Base-by-base conservation (phyloP, 176 grass and related monocot genomes). In the Melocanna baccifera region DNA sequence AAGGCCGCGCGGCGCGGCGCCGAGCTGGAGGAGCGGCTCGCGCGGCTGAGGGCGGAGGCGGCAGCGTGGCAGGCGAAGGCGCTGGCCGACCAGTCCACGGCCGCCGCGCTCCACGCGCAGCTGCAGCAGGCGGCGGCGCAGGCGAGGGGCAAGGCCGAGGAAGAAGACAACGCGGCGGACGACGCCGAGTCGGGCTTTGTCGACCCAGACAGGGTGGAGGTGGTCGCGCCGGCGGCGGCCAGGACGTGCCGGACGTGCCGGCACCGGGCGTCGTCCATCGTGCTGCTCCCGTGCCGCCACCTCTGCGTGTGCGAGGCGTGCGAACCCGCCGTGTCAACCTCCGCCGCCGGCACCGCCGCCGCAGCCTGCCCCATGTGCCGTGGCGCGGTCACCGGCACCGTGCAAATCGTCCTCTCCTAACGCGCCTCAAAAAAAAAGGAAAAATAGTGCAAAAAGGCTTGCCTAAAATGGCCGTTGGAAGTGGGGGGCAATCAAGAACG, bases 241-340 rank as follows among this genome's bases (percentile, higher is more conserved):
- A 81, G 92, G 47, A 67, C 88, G 29, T 98, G 95, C 85, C 87
- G 78, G 82, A 13, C 66, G 3, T 95, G 95, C 89, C 26, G 87
- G 13, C 32, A 16, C 2, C 57, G 67, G 34, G 16, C 67, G 29
- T 75, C 87, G 2, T 82, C 89, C 51, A 84, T 90, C 8, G 92
- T 98, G 23, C 52, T 95, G 52, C 91, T 95, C 22, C 95, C 95
- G 1, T 98, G 95, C 88, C 91, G 95, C 72, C 95, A 98, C 85
- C 91, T 98, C 47, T 98, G 95, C 79, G 71, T 95, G 50, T 98
- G 95, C 87, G 82, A 48, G 22, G 56, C 77, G 9, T 98, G 95
- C 87, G 87, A 91, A 37, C 77, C 85, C 66, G 70, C 73, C 59
- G 68, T 71, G 2, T 20, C 83, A 46, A 67, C 71, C 53, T 28